A percentile compares a stretch with the other conserved stretches of the same genome.
Conservation (phyloP, 805 yeast species). For the Hanseniaspora meyeri region DNA sequence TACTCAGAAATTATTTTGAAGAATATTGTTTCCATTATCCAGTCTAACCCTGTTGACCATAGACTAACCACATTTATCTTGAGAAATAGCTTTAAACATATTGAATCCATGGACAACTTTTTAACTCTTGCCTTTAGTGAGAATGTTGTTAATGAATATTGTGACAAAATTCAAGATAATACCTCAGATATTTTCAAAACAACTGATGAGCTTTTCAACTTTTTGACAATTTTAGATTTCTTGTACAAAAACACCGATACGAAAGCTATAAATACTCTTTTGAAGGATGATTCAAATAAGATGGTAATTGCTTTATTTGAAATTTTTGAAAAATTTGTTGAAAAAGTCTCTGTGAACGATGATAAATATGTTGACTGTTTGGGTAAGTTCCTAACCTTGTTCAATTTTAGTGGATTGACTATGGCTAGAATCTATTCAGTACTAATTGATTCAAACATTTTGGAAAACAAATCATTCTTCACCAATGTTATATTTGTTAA, state of each 20-base stretch:
- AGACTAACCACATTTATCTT: conserved; percentile 1
- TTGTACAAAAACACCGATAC: neutral
- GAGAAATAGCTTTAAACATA: conserved; percentile 2
- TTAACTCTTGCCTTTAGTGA: neutral
- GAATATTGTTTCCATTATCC: neutral
- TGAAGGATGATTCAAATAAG: neutral
- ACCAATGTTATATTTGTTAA: conserved; percentile 1
- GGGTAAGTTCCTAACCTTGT: neutral
- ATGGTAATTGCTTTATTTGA: neutral
- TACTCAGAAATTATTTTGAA: neutral
- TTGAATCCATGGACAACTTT: neutral
- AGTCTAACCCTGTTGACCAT: neutral
- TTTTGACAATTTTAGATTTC: conserved; percentile 1
- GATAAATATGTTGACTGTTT: conserved; percentile 3
- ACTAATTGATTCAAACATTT: neutral
- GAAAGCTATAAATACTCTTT: neutral
- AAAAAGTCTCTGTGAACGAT: neutral
- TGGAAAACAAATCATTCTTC: neutral
- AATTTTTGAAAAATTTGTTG: neutral
- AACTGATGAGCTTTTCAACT: neutral
- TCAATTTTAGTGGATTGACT: neutral
- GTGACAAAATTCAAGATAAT: neutral
- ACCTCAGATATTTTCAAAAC: neutral
- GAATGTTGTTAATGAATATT: neutral
- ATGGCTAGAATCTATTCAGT: neutral